phyloP scores from a whole-genome alignment of 148 eudicot species.

The Rhododendron henanense region DNA sequence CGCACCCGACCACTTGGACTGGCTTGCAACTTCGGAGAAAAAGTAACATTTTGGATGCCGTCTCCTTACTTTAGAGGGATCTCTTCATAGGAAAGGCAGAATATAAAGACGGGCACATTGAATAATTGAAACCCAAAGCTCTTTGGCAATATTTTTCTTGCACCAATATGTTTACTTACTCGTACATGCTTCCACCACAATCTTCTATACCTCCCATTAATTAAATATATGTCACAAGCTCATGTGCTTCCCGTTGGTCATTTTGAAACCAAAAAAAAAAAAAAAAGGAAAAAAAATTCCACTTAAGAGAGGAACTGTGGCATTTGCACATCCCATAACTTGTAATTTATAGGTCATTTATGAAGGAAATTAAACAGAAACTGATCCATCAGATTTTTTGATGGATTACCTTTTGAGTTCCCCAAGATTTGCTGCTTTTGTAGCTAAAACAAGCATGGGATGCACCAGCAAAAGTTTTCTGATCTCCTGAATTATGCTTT shows the following conservation, averaged over 20 bases:
- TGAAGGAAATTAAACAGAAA: background rate
- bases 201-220: background rate
- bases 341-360: background rate
- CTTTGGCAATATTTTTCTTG: background rate
- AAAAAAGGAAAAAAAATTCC: background rate
- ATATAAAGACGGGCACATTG: background rate
- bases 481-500: slow-evolving; percentile 67
- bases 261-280: background rate
- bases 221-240: background rate
- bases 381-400: background rate
- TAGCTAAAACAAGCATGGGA: slow-evolving; percentile 81
- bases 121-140: background rate
- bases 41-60: background rate
- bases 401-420: slow-evolving; percentile 42
- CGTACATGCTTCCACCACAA: background rate
- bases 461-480: slow-evolving; percentile 50
- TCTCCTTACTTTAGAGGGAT: background rate
- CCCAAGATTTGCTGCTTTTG: slow-evolving; percentile 56
- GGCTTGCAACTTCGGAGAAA: background rate
- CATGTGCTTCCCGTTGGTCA: background rate
- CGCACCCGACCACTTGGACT: background rate
- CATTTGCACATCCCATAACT: background rate
- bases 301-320: background rate
- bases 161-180: background rate
- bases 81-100: background rate